Percentiles rank a stretch among this genome's conserved stretches.
phyloP scores from a whole-genome alignment of 75 land plant species.

The Cryptomeria japonica region DNA sequence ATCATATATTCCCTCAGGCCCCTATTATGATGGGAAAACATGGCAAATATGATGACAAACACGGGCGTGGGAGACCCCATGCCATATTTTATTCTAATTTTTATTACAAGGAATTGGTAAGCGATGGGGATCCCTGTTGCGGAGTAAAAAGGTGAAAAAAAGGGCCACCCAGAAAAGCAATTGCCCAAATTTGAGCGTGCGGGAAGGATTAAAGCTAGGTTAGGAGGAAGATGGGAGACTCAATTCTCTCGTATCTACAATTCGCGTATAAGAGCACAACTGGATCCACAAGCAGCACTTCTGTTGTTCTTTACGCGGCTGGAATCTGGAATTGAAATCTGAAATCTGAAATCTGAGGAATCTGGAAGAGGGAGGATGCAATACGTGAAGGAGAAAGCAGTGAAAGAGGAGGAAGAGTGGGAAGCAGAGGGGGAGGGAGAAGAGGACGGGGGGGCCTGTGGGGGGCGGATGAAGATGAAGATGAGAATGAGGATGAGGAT shows the following conservation, averaged over 20 bases:
- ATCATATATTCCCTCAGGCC: background rate
- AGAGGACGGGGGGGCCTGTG: background rate
- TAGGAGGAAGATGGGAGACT: too few relatives aligned
- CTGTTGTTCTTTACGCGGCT: too few relatives aligned
- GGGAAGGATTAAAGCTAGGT: too few relatives aligned
- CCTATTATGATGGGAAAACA: background rate
- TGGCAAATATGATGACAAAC: background rate
- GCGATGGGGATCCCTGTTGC: background rate
- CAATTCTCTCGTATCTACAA: too few relatives aligned
- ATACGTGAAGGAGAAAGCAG: background rate
- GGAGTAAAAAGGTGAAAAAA: background rate
- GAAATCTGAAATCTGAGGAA: background rate
- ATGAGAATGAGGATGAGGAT: background rate
- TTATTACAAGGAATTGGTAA: background rate
- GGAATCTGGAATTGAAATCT: background rate
- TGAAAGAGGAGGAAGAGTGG: background rate
- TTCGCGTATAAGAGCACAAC: too few relatives aligned
- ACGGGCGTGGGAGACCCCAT: background rate
- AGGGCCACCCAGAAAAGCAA: background rate
- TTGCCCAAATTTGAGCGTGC: background rate
- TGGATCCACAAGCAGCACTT: too few relatives aligned
- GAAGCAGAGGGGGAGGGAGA: background rate
- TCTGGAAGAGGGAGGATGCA: background rate
- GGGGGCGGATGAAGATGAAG: background rate
- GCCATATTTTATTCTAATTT: background rate